phyloP scores from a whole-genome alignment of 805 yeast genomes.

The Saccharomycopsis microspora region DNA sequence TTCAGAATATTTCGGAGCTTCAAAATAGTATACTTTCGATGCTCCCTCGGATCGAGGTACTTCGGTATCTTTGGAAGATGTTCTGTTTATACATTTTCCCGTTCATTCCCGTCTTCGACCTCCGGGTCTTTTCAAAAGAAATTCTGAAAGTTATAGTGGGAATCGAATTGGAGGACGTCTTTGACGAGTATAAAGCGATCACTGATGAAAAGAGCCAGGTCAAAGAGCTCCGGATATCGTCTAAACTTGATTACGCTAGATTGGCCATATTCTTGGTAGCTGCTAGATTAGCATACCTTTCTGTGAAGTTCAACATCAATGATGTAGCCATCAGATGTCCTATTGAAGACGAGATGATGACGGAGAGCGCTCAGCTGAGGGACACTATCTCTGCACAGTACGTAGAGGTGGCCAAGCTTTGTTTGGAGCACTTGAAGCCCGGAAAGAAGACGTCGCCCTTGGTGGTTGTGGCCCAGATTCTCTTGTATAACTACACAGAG shows the following conservation, averaged over 20 bases:
- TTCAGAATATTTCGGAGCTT: not conserved
- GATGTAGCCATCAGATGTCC: conserved; percentile 1
- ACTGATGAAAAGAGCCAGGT: not conserved
- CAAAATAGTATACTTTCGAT: not conserved
- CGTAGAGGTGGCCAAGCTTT: conserved; percentile 9
- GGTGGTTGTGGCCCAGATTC: conserved; percentile 3
- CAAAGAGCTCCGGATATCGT: conserved; percentile 2
- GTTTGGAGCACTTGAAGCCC: conserved; percentile 6
- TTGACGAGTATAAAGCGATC: not conserved
- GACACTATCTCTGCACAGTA: conserved; percentile 2
- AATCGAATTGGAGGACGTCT: not conserved
- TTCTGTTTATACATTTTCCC: conserved; percentile 6
- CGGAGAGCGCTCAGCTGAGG: not conserved
- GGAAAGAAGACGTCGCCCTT: conserved; percentile 2
- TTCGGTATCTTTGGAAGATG: conserved; percentile 10
- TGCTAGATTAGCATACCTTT: conserved; percentile 8
- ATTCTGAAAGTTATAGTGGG: conserved; percentile 5
- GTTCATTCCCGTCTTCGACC: conserved; percentile 10
- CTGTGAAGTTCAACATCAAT: conserved; percentile 10
- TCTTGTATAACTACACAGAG: conserved; percentile 6
- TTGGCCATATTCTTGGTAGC: conserved; percentile 5
- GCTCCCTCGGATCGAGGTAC: conserved; percentile 4
- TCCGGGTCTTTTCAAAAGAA: not conserved
- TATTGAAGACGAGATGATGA: conserved; percentile 7
- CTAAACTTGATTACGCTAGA: conserved; percentile 8